Evolutionary conservation across 2,329 filamentous ascomycete species (phyloP), one percentile per base, ranked within the genome.

Genomic region (Diaporthe caulivora): DNA sequence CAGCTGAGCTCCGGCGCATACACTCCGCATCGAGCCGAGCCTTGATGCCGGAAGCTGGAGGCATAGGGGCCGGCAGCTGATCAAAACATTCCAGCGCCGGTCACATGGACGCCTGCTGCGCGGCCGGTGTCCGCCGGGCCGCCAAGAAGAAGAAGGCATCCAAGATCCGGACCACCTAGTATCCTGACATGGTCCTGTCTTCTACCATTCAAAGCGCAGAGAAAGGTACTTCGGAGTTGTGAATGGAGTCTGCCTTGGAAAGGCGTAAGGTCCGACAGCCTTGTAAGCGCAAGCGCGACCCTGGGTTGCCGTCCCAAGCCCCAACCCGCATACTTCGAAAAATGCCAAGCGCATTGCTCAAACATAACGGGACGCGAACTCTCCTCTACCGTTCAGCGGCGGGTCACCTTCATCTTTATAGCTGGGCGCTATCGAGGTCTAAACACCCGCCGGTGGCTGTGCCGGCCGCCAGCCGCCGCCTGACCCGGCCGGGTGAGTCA

Each of bases 401-500:
- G 13, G 13, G 10, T 17, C 31, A 34, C 21, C 9, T 47, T 21
- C 49, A 3, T 53, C n/a, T 67, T 67, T 40, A 49, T 40, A 51
- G 21, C 31, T 53, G 62, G 34, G 29, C 3, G 31, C 8, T 26
- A 26, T 26, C 29, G 31, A 15, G 21, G 21, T 21, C 31, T 11
- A 21, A 40, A 65, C n/a, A 49, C 60, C 60, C 29, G 21, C 21
- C 21, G 31, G 62, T 53, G 62, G 62, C 47, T 67, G 47, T 67
- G 62, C 47, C 17, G 47, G 47, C 62, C n/a, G 13, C 2, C 62
- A 15, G 13, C 2, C 8, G 47, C 9, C 47, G 26, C 60, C 60
- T 34, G 9, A 15, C 17, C 21, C 24, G 62, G 47, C 62, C 62
- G 47, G 9, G 62, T 67, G 62, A 67, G 62, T 67, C 62, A 67